Percentiles rank a stretch among this genome's conserved stretches.
These are phyloP conservation scores for Sicyos baderoa DNA, from an alignment of 306 rosid genomes.

Conservation along the genomic window DNA sequence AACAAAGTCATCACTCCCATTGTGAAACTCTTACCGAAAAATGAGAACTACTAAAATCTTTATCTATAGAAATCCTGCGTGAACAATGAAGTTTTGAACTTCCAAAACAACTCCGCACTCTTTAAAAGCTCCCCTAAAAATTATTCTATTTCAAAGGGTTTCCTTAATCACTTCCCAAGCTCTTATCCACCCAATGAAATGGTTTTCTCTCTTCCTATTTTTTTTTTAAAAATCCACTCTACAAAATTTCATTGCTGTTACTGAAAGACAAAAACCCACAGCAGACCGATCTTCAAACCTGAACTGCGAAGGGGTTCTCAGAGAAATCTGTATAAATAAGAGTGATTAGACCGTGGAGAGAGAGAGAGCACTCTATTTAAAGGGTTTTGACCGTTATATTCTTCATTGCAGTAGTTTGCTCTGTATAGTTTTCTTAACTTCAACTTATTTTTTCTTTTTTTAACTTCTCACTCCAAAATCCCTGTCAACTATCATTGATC, in stretches of 20 bases:
- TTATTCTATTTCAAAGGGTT: background rate
- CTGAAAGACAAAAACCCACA: background rate
- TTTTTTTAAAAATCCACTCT: no score
- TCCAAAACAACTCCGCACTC: background rate
- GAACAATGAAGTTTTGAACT: background rate
- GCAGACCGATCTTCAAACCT: background rate
- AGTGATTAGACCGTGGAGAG: background rate
- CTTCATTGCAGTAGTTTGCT: background rate
- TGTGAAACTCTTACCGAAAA: no score
- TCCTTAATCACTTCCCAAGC: no score
- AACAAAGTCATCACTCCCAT: background rate
- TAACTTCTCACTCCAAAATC: background rate
- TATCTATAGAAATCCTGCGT: background rate
- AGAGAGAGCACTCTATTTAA: background rate
- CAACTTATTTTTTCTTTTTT: background rate
- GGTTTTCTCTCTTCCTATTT: no score
- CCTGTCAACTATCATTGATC: background rate
- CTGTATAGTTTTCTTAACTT: background rate
- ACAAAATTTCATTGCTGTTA: background rate
- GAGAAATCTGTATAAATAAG: background rate
- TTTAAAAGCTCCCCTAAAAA: background rate
- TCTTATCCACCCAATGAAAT: no score
- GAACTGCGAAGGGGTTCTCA: background rate
- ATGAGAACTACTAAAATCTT: background rate
- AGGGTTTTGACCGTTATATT: background rate